Conservation (phyloP, 768 basidiomycete genomes). For the Xanthoconium purpureum region DNA sequence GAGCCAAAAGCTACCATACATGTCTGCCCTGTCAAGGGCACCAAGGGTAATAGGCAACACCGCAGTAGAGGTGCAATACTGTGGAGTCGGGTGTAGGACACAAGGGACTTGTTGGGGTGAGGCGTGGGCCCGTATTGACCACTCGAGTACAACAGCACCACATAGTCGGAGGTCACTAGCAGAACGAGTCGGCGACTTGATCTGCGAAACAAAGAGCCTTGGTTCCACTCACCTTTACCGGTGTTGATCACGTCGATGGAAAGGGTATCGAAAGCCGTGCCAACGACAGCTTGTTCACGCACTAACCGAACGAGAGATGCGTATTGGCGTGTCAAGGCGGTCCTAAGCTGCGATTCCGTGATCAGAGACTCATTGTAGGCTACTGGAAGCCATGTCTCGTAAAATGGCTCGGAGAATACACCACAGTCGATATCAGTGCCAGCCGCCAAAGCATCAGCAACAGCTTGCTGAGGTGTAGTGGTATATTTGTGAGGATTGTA, state of each 20-base stretch:
- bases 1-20: constrained; percentile 43
- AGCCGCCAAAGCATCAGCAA: constrained; percentile 48
- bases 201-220: not conserved
- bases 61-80: constrained; percentile 32
- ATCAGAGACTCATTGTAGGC: constrained; percentile 50
- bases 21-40: constrained; percentile 47
- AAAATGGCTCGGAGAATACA: constrained; percentile 28
- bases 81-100: constrained; percentile 46
- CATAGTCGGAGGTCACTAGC: constrained; percentile 49
- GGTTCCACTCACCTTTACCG: constrained; percentile 28
- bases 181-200: not conserved
- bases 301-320: constrained; percentile 50
- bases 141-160: constrained; percentile 50
- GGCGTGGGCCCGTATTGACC: constrained; percentile 48
- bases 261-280: constrained; percentile 45
- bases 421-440: constrained; percentile 59
- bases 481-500: constrained; percentile 49
- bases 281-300: not conserved
- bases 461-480: constrained; percentile 42
- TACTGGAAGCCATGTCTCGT: constrained; percentile 41
- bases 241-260: constrained; percentile 47
- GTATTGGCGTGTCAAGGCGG: constrained; percentile 46
- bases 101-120: constrained; percentile 50
- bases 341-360: constrained; percentile 41
- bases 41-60: constrained; percentile 44